A percentile compares a stretch with the other conserved stretches of the same genome.
These are phyloP conservation scores for Nemania abortiva DNA, from an alignment of 2,329 filamentous ascomycete species.

Conservation along the genomic window DNA sequence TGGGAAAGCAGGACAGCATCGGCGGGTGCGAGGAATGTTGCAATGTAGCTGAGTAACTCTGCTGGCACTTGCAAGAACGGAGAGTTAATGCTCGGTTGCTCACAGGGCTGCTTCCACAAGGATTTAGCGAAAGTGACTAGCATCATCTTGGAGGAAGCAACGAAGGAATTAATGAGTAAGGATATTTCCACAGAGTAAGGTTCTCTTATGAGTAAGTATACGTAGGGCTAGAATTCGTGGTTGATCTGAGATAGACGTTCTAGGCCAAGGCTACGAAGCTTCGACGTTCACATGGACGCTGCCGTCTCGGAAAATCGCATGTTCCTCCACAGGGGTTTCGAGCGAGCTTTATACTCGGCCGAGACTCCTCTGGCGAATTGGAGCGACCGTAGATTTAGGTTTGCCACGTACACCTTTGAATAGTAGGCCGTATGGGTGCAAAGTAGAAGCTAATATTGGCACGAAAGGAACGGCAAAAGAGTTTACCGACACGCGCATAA, in stretches of 20 bases:
- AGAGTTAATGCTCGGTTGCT: background rate
- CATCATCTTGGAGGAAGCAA: background rate
- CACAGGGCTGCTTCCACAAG: constrained; percentile 3
- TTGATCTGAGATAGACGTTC: background rate
- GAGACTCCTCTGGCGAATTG: background rate
- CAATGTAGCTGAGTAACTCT: background rate
- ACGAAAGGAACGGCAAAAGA: background rate
- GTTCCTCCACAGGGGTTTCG: background rate
- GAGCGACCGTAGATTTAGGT: background rate
- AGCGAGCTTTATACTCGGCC: background rate
- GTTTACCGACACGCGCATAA: background rate
- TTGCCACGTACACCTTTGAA: background rate
- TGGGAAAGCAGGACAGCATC: constrained; percentile 10
- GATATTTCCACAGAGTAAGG: background rate
- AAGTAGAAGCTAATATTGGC: background rate
- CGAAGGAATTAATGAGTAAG: background rate
- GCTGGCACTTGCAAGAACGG: constrained; percentile 3
- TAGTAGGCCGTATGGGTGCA: constrained; percentile 5
- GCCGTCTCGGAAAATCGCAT: background rate
- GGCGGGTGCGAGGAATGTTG: background rate
- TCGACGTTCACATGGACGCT: background rate
- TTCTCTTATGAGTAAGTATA: background rate
- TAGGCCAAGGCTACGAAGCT: background rate
- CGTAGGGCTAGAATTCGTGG: background rate
- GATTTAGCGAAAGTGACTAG: background rate